phyloP scores from a whole-genome alignment of 768 basidiomycete species.

The Auricularia cornea region DNA sequence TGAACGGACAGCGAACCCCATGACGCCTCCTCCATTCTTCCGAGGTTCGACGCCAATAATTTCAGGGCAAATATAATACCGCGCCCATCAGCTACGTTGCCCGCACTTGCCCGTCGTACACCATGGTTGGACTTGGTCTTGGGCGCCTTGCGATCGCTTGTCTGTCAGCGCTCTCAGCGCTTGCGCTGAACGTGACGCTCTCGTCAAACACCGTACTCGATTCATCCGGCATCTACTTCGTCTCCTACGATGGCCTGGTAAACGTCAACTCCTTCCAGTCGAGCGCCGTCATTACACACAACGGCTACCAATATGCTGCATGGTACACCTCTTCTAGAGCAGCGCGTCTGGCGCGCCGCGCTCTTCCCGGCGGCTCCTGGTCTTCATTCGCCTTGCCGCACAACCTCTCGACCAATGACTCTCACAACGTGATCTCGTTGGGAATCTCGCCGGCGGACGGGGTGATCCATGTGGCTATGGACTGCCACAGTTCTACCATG shows the following conservation, averaged over 20 bases:
- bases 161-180: neutral
- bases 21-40: no score
- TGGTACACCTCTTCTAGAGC: conserved; percentile 5
- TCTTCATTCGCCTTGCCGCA: conserved; percentile 1
- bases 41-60: no score
- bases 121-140: neutral
- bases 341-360: conserved; percentile 5
- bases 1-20: no score
- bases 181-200: neutral
- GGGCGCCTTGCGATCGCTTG: neutral
- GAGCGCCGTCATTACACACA: neutral
- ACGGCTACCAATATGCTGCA: conserved; percentile 8
- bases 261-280: neutral
- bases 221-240: conserved; percentile 4
- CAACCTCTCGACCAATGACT: conserved; percentile 3
- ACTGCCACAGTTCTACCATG: neutral
- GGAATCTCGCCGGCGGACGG: conserved; percentile 6
- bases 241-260: conserved; percentile 6
- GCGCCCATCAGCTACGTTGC: no score
- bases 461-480: conserved; percentile 1
- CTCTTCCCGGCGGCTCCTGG: neutral
- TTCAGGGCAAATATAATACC: no score
- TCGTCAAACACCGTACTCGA: conserved; percentile 3
- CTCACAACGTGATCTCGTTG: conserved; percentile 7
- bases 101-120: neutral